Conservation (phyloP, 352 stramenopile species). For the Vaucheria bursata region DNA sequence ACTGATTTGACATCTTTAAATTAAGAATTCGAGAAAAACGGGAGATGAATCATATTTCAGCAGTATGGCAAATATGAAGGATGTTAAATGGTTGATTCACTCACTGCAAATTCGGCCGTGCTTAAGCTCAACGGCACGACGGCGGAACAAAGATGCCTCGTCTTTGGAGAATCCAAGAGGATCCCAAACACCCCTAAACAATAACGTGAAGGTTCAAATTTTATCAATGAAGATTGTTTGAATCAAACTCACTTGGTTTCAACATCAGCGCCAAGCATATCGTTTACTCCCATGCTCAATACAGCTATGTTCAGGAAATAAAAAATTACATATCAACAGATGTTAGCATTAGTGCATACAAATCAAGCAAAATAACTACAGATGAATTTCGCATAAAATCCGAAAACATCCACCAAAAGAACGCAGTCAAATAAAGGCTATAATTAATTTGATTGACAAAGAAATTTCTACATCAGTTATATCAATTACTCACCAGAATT, state of each 20-base stretch:
- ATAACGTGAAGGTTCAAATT: not conserved
- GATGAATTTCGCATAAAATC: not conserved
- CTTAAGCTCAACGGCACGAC: slow-evolving; percentile 49
- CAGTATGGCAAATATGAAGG: not conserved
- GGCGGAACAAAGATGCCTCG: slow-evolving; percentile 45
- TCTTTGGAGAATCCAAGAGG: slow-evolving; percentile 47
- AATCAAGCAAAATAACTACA: not conserved
- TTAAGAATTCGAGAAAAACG: not conserved
- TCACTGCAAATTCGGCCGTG: slow-evolving; percentile 43
- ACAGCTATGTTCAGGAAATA: not conserved
- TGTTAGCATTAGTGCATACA: not conserved
- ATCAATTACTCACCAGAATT: not conserved
- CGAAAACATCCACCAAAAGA: not conserved
- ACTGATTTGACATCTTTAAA: not conserved
- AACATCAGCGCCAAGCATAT: slow-evolving; percentile 49
- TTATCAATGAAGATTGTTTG: not conserved
- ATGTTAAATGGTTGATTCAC: not conserved
- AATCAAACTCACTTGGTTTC: slow-evolving; percentile 35
- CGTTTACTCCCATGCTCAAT: slow-evolving; percentile 29
- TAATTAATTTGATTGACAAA: not conserved
- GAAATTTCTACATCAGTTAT: not conserved
- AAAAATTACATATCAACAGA: not conserved
- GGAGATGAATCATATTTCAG: not conserved
- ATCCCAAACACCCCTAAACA: slow-evolving; percentile 18
- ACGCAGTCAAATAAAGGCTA: not conserved